Evolutionary conservation across 2,329 filamentous ascomycete species (phyloP), one percentile per base, ranked within the genome.

Genomic region (Magnaporthiopsis poae): DNA sequence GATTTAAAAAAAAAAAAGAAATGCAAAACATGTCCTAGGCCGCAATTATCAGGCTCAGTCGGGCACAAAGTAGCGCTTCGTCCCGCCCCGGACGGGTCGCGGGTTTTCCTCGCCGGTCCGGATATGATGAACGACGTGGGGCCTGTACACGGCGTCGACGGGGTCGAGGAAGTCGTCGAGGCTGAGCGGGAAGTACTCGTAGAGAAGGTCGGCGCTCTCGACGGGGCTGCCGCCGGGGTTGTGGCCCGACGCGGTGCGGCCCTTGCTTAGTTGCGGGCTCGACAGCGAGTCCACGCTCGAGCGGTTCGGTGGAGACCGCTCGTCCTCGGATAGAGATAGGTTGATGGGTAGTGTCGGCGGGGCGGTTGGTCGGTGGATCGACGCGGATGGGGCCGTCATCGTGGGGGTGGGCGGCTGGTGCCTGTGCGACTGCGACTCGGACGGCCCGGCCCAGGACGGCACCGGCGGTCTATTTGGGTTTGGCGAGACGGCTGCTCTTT

Each of bases 111-210:
- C 88, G 5, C 86, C 83, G 12, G 88, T 87, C 63, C 85, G 84
- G 21, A 90, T 94, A 75, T 97, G 93, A 77, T 98, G 94, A 3
- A 97, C 93, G 21, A 96, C 91, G 75, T 97, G 93, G 7, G 93
- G 94, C 63, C 92, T 83, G 75, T 96, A 96, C 21, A 96, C 89
- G 5, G 92, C 92, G 76, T 96, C 92, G 3, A 96, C 91, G 0
- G 91, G 92, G 61, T 60, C 27, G 59, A 25, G 85, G 90, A 90
- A 97, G 73, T 97, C 93, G 75, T 97, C 92, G 67, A 96, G 79
- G 63, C 90, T 92, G 21, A 98, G 81, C 0, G 93, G 93, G 70
- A 98, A 97, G 74, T 98, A 97, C 78, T 98, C 93, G 74, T 97
- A 97, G 25, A 97, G 80, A 70, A 93, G 80, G 76, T 97, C 93